These are phyloP conservation scores for Tylopilus plumbeoviolaceoides DNA, from an alignment of 768 basidiomycete genomes.

Conservation along the genomic window DNA sequence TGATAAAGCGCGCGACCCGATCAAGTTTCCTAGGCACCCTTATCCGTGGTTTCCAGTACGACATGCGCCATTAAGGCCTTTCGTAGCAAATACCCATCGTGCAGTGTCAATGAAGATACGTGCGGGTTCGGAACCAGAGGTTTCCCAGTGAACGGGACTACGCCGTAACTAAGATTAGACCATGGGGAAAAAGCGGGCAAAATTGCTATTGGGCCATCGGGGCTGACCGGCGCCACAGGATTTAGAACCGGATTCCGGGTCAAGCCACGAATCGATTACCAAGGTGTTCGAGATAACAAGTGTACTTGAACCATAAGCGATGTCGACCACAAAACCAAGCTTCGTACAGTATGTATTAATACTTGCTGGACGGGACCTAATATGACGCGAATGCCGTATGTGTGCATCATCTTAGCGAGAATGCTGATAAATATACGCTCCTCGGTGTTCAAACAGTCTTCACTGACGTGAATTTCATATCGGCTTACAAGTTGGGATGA, in stretches of 20 bases:
- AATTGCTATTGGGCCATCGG: conserved; percentile 14
- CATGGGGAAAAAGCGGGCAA: neutral
- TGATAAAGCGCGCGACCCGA: neutral
- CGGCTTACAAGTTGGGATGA: conserved; percentile 8
- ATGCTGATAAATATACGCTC: neutral
- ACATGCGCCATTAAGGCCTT: conserved; percentile 1
- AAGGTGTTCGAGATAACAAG: neutral
- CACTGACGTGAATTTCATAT: neutral
- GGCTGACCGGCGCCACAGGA: conserved; percentile 1
- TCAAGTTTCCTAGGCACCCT: neutral
- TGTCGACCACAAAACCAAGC: neutral
- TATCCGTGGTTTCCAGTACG: neutral
- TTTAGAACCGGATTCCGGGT: neutral
- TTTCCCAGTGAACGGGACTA: neutral
- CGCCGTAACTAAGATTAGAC: neutral
- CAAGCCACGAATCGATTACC: neutral
- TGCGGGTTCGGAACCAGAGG: neutral
- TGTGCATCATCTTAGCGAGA: neutral
- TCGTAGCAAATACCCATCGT: neutral
- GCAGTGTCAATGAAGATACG: neutral
- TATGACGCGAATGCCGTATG: neutral
- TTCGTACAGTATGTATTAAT: neutral
- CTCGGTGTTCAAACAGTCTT: neutral
- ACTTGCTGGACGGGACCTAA: too few species aligned
- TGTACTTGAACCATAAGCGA: neutral